Conservation (phyloP, 495 filamentous ascomycete species). For the Aspergillus asperescens region DNA sequence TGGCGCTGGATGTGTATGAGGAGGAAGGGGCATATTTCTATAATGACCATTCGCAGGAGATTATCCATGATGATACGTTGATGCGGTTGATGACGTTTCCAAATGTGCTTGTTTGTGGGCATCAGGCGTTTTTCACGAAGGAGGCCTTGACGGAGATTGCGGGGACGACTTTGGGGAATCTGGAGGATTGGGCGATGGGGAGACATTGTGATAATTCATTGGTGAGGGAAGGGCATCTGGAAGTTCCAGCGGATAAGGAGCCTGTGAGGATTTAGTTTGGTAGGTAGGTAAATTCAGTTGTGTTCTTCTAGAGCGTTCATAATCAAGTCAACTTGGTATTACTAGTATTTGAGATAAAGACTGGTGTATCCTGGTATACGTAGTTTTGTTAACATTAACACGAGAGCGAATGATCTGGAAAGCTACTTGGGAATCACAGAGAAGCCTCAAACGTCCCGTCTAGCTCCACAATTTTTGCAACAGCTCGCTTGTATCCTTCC, state of each 20-base stretch:
- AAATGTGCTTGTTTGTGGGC: slow-evolving; percentile 62
- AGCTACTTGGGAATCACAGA: slow-evolving; percentile 19
- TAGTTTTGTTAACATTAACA: not conserved
- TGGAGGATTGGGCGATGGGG: slow-evolving; percentile 30
- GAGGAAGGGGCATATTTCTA: slow-evolving; percentile 66
- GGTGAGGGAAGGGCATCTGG: slow-evolving; percentile 32
- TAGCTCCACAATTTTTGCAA: slow-evolving; percentile 55
- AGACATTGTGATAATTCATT: slow-evolving; percentile 32
- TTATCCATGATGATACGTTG: slow-evolving; percentile 64
- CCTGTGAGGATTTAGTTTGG: slow-evolving; percentile 30
- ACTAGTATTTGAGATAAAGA: not conserved
- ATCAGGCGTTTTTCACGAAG: slow-evolving; percentile 66
- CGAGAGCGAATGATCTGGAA: not conserved
- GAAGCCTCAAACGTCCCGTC: slow-evolving; percentile 51
- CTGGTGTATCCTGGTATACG: slow-evolving; percentile 4
- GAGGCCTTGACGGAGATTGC: slow-evolving; percentile 63
- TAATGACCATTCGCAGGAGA: slow-evolving; percentile 58
- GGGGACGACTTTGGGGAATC: slow-evolving; percentile 53
- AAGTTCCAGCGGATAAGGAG: slow-evolving; percentile 25
- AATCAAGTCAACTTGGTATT: not conserved
- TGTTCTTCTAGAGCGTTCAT: not conserved
- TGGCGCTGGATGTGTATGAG: slow-evolving; percentile 81
- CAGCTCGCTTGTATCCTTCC: slow-evolving; percentile 57
- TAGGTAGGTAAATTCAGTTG: no score
- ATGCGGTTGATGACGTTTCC: slow-evolving; percentile 66